These are phyloP conservation scores for Dryadomyces quercivorus DNA, from an alignment of 2,329 filamentous ascomycete species.

Conservation along the genomic window DNA sequence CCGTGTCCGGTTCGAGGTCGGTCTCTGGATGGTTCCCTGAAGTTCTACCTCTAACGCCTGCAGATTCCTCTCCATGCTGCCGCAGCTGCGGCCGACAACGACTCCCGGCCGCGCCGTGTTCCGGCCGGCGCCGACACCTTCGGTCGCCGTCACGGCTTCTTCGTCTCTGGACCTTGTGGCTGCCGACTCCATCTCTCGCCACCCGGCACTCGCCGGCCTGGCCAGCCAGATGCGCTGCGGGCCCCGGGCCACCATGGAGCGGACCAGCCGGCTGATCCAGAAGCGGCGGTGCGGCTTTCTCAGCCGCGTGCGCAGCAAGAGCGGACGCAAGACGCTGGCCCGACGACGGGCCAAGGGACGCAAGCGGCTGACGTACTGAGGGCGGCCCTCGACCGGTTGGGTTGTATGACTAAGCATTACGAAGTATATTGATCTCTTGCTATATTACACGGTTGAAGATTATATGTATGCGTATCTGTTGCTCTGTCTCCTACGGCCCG, in stretches of 20 bases:
- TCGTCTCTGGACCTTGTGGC: constrained; percentile 30
- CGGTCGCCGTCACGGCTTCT: constrained; percentile 16
- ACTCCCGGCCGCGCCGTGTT: constrained; percentile 7
- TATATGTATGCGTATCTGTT: neutral
- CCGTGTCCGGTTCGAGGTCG: neutral
- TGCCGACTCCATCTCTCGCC: constrained; percentile 31
- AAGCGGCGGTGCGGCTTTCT: constrained; percentile 49
- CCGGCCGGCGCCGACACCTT: neutral
- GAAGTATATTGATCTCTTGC: too few relatives aligned
- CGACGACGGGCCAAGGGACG: constrained; percentile 42
- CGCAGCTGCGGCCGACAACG: constrained; percentile 9
- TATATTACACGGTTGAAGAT: neutral
- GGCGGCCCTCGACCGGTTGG: too few relatives aligned
- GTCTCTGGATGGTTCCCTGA: neutral
- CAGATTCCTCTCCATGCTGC: constrained; percentile 19
- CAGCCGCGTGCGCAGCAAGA: constrained; percentile 34
- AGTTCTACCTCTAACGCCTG: neutral
- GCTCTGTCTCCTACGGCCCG: constrained; percentile 17
- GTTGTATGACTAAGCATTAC: neutral
- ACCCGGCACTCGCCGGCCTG: constrained; percentile 35
- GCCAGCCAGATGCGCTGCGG: constrained; percentile 42
- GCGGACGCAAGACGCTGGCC: constrained; percentile 39
- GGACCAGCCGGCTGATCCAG: constrained; percentile 40
- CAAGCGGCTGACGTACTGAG: constrained; percentile 22
- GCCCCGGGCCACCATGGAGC: constrained; percentile 45